Evolutionary conservation across 140 eudicot species (phyloP).

Genomic region (Erigeron philadelphicus): DNA sequence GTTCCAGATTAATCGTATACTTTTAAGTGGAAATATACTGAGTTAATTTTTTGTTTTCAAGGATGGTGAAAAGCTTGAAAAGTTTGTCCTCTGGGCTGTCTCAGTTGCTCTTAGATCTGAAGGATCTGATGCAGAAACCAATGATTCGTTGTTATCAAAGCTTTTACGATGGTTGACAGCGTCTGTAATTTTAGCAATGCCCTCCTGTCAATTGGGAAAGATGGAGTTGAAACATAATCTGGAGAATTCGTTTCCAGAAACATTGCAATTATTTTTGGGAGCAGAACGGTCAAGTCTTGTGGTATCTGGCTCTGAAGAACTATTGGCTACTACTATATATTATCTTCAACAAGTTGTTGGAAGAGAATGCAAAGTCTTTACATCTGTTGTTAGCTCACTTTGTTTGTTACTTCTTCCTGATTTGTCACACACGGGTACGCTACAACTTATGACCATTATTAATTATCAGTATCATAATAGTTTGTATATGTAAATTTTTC

Average conservation of each 20-base stretch:
- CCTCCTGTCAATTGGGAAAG: conserved; percentile 26
- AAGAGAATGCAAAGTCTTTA: conserved; percentile 36
- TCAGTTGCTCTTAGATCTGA: conserved; percentile 45
- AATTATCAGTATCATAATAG: not conserved
- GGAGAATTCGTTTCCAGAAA: conserved; percentile 21
- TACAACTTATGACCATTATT: conserved; percentile 1
- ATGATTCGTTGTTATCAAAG: conserved; percentile 51
- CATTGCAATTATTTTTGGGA: conserved; percentile 44
- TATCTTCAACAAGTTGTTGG: conserved; percentile 70
- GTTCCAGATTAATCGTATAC: not conserved
- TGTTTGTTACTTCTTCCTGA: conserved; percentile 54
- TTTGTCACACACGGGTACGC: conserved; percentile 39
- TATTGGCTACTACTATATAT: conserved; percentile 49
- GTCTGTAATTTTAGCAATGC: conserved; percentile 48
- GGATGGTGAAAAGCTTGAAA: conserved; percentile 54
- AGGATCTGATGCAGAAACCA: conserved; percentile 34
- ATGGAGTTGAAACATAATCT: conserved; percentile 15
- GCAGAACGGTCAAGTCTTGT: conserved; percentile 23
- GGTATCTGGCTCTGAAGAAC: conserved; percentile 41
- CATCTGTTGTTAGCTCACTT: conserved; percentile 72
- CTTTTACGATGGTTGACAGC: conserved; percentile 89
- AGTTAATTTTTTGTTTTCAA: conserved; percentile 24
- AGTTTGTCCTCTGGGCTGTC: conserved; percentile 65
- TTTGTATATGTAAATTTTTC: not conserved
- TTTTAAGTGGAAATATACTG: not conserved